phyloP scores from a whole-genome alignment of 108 stramenopile genomes.

The Cyclotella sp. region DNA sequence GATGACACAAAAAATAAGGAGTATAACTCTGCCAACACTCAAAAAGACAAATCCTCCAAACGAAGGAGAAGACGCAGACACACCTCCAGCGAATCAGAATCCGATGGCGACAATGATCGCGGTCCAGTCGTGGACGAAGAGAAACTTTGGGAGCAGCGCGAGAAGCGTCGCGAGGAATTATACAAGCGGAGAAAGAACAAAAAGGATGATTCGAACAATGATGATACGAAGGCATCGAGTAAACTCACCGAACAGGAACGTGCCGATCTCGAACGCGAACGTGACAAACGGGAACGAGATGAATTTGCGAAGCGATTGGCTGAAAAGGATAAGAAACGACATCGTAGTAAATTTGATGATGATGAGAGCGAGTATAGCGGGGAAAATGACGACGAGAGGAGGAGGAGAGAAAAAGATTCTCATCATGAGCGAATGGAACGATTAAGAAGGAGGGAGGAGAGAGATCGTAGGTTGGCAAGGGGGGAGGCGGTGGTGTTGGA shows the following conservation, averaged over 20 bases:
- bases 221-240: slow-evolving; percentile 32
- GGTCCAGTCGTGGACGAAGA: slow-evolving; percentile 25
- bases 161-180: slow-evolving; percentile 31
- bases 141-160: slow-evolving; percentile 39
- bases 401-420: slow-evolving; percentile 27
- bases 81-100: slow-evolving; percentile 27
- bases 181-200: slow-evolving; percentile 17
- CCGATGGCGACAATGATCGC: slow-evolving; percentile 15
- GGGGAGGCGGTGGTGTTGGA: slow-evolving; percentile 82
- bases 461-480: slow-evolving; percentile 84
- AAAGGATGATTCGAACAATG: not conserved
- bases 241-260: slow-evolving; percentile 71
- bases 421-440: slow-evolving; percentile 37
- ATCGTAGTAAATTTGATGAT: slow-evolving; percentile 55
- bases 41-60: not conserved
- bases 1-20: slow-evolving; percentile 14
- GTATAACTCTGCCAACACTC: slow-evolving; percentile 14
- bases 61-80: slow-evolving; percentile 32
- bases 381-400: slow-evolving; percentile 22
- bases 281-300: slow-evolving; percentile 90
- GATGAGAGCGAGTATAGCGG: slow-evolving; percentile 31
- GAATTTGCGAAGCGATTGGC: slow-evolving; percentile 91
- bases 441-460: slow-evolving; percentile 53
- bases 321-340: slow-evolving; percentile 81
- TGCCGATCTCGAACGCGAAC: slow-evolving; percentile 78